Evolutionary conservation across 495 filamentous ascomycete species (phyloP).

Genomic region (Trichoderma reesei): DNA sequence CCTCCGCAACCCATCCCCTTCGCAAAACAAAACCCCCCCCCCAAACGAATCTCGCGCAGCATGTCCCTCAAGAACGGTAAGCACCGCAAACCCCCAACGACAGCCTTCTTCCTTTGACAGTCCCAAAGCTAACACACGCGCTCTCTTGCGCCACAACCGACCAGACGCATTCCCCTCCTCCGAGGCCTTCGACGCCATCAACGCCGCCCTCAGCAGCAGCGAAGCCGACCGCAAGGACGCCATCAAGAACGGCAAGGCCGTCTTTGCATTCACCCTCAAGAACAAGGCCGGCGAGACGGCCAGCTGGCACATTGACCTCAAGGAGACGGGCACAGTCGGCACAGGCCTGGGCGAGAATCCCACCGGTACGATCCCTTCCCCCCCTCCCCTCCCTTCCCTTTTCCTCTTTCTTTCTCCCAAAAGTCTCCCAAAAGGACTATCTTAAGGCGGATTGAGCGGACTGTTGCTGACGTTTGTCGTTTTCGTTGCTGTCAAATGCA

Average conservation of each 20-base stretch:
- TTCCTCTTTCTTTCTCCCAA: slow-evolving; percentile 5
- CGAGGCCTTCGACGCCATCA: slow-evolving; percentile 82
- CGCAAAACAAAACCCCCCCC: neutral
- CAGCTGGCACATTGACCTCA: slow-evolving; percentile 92
- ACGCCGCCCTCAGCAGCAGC: slow-evolving; percentile 56
- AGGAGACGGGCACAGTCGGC: slow-evolving; percentile 74
- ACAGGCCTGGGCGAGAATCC: slow-evolving; percentile 72
- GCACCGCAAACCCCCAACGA: slow-evolving; percentile 8
- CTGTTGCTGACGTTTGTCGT: too few species aligned
- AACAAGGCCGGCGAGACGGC: slow-evolving; percentile 68
- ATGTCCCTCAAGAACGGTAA: slow-evolving; percentile 83
- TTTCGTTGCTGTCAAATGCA: slow-evolving; percentile 20
- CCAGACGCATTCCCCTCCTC: slow-evolving; percentile 85
- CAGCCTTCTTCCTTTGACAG: neutral
- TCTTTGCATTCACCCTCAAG: slow-evolving; percentile 89
- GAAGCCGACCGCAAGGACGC: slow-evolving; percentile 74
- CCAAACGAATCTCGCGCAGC: slow-evolving; percentile 18
- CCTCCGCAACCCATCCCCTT: slow-evolving; percentile 10
- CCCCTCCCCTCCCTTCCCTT: slow-evolving; percentile 7
- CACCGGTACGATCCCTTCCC: slow-evolving; percentile 50
- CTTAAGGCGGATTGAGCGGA: too few species aligned
- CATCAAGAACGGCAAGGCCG: slow-evolving; percentile 73
- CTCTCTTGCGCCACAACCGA: neutral
- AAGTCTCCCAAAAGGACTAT: neutral
- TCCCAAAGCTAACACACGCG: neutral